Conservation (phyloP, 1,284 basidiomycete genomes). For the Puccinia triticina region DNA sequence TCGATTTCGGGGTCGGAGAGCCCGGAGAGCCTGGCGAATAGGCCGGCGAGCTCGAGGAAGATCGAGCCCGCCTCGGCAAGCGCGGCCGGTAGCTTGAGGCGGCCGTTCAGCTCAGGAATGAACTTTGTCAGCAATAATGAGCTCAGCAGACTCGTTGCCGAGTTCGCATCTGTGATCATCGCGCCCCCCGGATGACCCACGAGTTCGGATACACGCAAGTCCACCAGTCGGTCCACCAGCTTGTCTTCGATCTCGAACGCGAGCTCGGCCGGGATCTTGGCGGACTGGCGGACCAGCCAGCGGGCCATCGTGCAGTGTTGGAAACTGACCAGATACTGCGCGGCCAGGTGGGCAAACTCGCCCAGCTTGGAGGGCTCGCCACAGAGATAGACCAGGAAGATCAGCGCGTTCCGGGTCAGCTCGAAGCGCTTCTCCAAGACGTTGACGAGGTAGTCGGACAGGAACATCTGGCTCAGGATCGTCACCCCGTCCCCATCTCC, state of each 20-base stretch:
- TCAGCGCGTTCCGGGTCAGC: constrained; percentile 59
- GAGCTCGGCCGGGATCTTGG: constrained; percentile 37
- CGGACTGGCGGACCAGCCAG: constrained; percentile 59
- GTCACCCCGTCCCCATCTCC: constrained; percentile 20
- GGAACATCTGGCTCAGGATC: constrained; percentile 59
- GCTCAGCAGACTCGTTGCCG: constrained; percentile 22
- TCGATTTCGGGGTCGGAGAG: constrained; percentile 3
- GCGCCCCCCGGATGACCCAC: constrained; percentile 22
- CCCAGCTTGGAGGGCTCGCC: constrained; percentile 20
- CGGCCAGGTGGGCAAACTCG: constrained; percentile 21
- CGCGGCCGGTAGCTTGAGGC: constrained; percentile 7
- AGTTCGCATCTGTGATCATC: constrained; percentile 29
- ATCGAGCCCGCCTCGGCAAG: constrained; percentile 7
- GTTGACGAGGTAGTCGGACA: constrained; percentile 57
- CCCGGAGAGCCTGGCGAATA: constrained; percentile 4
- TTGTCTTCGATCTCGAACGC: constrained; percentile 48
- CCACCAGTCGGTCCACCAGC: constrained; percentile 33
- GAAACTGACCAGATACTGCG: constrained; percentile 57
- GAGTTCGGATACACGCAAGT: constrained; percentile 32
- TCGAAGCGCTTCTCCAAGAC: constrained; percentile 58
- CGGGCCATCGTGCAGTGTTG: constrained; percentile 59
- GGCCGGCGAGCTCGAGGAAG: constrained; percentile 37
- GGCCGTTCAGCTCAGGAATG: constrained; percentile 17
- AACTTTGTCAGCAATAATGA: constrained; percentile 43
- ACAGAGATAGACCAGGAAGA: constrained; percentile 60